Percentiles rank a stretch among this genome's conserved stretches.
Conservation (phyloP, 495 filamentous ascomycete genomes). For the Aspergillus nanangensis region DNA sequence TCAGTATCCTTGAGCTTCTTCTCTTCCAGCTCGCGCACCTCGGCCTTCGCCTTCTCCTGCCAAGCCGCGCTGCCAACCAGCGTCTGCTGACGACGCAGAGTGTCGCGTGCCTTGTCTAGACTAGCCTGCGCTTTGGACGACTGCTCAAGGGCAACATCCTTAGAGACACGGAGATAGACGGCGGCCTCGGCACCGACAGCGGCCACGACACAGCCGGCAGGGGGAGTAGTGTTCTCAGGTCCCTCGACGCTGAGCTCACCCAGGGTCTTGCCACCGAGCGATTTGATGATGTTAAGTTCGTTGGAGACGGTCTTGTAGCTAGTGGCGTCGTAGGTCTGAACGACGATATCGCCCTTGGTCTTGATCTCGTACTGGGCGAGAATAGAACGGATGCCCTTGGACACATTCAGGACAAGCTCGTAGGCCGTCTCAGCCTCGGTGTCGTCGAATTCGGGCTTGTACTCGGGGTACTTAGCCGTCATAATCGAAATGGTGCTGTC, state of each 20-base stretch:
- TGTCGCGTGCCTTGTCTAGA: slow-evolving; percentile 31
- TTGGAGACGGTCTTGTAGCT: slow-evolving; percentile 52
- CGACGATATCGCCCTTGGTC: slow-evolving; percentile 50
- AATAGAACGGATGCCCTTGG: slow-evolving; percentile 53
- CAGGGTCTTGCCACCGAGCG: slow-evolving; percentile 59
- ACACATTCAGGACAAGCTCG: slow-evolving; percentile 58
- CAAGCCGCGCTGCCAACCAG: slow-evolving; percentile 33
- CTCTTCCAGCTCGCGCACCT: slow-evolving; percentile 56
- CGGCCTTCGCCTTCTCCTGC: slow-evolving; percentile 44
- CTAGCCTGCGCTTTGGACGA: slow-evolving; percentile 60
- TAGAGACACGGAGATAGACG: slow-evolving; percentile 66
- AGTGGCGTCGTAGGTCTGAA: slow-evolving; percentile 55
- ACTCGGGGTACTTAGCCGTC: slow-evolving; percentile 60
- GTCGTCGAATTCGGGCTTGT: slow-evolving; percentile 51
- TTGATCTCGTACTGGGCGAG: slow-evolving; percentile 56
- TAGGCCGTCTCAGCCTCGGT: slow-evolving; percentile 56
- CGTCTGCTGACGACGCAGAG: slow-evolving; percentile 28
- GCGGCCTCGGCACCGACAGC: slow-evolving; percentile 60
- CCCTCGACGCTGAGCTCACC: slow-evolving; percentile 44
- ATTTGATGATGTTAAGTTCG: slow-evolving; percentile 57
- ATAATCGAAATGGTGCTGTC: slow-evolving; percentile 66
- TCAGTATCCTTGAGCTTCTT: slow-evolving; percentile 55
- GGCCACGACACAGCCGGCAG: slow-evolving; percentile 67
- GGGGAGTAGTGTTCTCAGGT: slow-evolving; percentile 48
- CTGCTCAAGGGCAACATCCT: slow-evolving; percentile 62